Evolutionary conservation across 2,329 filamentous ascomycete genomes (phyloP).

Genomic region (Cercospora sp.): DNA sequence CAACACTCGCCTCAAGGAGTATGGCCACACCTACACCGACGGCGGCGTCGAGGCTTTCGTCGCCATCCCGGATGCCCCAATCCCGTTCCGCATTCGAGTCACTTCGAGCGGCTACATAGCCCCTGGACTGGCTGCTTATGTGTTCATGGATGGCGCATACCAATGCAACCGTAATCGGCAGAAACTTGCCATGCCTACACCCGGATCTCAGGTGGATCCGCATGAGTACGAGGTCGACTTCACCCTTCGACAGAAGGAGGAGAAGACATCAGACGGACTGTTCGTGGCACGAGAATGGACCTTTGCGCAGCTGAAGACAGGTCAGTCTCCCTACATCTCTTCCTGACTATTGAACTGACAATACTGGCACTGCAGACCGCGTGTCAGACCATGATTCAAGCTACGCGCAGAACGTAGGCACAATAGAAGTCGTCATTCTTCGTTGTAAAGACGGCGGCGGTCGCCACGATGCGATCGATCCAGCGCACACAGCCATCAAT

Average conservation of each 20-base stretch:
- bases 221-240: slow-evolving; percentile 50
- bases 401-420: slow-evolving; percentile 45
- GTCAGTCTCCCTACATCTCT: slow-evolving; percentile 37
- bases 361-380: slow-evolving; percentile 40
- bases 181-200: slow-evolving; percentile 41
- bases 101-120: slow-evolving; percentile 54
- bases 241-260: slow-evolving; percentile 56
- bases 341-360: slow-evolving; percentile 19
- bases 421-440: slow-evolving; percentile 51
- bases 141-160: slow-evolving; percentile 59
- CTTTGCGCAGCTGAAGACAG: slow-evolving; percentile 52
- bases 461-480: slow-evolving; percentile 11
- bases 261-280: slow-evolving; percentile 46
- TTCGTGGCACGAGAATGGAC: slow-evolving; percentile 56
- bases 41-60: slow-evolving; percentile 55
- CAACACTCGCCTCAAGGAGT: slow-evolving; percentile 51
- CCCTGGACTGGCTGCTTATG: slow-evolving; percentile 55
- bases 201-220: slow-evolving; percentile 27
- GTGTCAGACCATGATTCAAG: slow-evolving; percentile 38
- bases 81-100: slow-evolving; percentile 53
- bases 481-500: slow-evolving; percentile 4
- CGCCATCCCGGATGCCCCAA: slow-evolving; percentile 49
- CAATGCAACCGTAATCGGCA: slow-evolving; percentile 58
- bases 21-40: slow-evolving; percentile 53
- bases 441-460: slow-evolving; percentile 39